Evolutionary conservation across 306 rosid species (phyloP).

Genomic region (Casuarina glauca): DNA sequence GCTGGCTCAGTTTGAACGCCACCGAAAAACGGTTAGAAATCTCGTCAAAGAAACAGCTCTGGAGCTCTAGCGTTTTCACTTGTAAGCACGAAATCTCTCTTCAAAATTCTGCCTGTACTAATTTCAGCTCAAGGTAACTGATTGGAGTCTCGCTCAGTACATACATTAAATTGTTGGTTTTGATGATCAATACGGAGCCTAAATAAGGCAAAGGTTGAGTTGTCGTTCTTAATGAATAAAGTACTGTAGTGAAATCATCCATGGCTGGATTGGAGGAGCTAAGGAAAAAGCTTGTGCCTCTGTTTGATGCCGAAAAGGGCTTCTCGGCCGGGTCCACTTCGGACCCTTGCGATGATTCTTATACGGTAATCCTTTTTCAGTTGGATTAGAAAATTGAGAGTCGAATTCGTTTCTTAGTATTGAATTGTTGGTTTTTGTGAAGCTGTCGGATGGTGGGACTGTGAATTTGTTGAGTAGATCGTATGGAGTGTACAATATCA

Average conservation of each 20-base stretch:
- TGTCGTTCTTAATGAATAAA: background rate
- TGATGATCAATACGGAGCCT: background rate
- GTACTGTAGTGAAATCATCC: conserved; percentile 2
- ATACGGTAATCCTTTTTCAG: conserved; percentile 51
- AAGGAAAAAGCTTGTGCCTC: conserved; percentile 79
- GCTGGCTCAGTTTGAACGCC: background rate
- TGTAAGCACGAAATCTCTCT: background rate
- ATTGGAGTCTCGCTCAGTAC: background rate
- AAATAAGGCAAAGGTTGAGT: background rate
- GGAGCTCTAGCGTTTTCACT: background rate
- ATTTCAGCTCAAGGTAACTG: background rate
- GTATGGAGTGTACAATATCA: conserved; percentile 86
- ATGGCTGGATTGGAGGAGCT: conserved; percentile 95
- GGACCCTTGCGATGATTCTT: conserved; percentile 85
- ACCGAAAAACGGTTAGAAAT: background rate
- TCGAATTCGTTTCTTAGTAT: background rate
- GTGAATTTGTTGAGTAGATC: conserved; percentile 88
- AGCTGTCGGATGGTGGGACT: conserved; percentile 91
- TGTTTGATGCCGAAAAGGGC: conserved; percentile 64
- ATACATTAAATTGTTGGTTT: background rate
- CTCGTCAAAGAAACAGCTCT: no score
- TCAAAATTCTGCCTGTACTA: background rate
- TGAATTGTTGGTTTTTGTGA: conserved; percentile 24
- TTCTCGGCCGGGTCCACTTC: conserved; percentile 57
- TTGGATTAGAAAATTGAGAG: background rate